Base-by-base conservation (phyloP, 2,329 filamentous ascomycete species). In the Calycina herbarum region DNA sequence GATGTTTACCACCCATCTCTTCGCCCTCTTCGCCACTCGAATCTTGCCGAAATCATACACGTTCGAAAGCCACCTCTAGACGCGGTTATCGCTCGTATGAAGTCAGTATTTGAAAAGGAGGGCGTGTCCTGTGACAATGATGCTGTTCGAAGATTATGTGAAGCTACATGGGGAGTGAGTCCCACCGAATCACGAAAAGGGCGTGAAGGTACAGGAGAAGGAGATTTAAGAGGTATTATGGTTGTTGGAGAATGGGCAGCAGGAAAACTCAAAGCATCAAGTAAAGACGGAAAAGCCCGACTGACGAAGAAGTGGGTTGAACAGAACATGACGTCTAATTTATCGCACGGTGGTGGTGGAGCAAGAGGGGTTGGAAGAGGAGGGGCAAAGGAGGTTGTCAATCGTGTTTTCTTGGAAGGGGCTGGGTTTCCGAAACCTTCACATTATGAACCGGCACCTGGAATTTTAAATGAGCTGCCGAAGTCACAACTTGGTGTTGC, bases 1-100 rank as follows among this genome's bases (percentile, higher is more conserved):
- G 96, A 99, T 76, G 88, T 98, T 0, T 99, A 99, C 74, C 93
- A 97, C 71, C 89, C 94, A 3, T 92, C 94, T 24, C 83, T 99
- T 51, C 86, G 93, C 33, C 93, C 92, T 0, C 82, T 99, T 7
- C 88, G 95, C n/a, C 91, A 94, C 69, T 94, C 93, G 0, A 87
- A 83, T 5, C 80, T 95, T 60, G 95, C 94, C 0, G 95, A 99
- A 76, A 88, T 98, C 48, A 89, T 99, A 27, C 93, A 96, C 74
- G 90, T 97, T 40, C 92, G 94, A 59, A 95, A 95, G 72, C 93
- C 95, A 1, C 89, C 91, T 0, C 80, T 98, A 10, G 94, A 96
- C 68, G 90, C 93, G 60, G 92, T 98, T 2, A 89, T 96, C 3
- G 83, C 85, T 7, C 88, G 95, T 15, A 83, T 98, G 73, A 94